Conservation (phyloP, 2,329 filamentous ascomycete genomes). For the Phaeophleospora eucalypticola region DNA sequence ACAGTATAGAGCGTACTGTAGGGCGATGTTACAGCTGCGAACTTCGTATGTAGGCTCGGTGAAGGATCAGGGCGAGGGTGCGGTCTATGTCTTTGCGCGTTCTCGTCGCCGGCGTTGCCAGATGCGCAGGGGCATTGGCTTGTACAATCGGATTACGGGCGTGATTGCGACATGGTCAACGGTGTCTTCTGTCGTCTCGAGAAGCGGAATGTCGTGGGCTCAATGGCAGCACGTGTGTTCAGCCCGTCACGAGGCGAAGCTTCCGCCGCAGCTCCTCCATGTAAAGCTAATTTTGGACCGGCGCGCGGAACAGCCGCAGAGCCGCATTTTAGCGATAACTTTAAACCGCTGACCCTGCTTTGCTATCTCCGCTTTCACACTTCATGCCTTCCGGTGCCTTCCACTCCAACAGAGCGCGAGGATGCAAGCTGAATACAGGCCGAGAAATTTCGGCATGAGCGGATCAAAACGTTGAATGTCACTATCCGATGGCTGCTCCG, state of each 20-base stretch:
- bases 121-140: slow-evolving; percentile 7
- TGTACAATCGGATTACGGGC: background rate
- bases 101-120: slow-evolving; percentile 7
- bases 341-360: background rate
- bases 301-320: background rate
- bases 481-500: no score
- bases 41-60: no score
- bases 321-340: background rate
- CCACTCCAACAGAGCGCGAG: no score
- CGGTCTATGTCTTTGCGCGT: slow-evolving; percentile 9
- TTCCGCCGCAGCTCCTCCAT: background rate
- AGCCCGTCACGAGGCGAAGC: no score
- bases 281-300: background rate
- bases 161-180: background rate
- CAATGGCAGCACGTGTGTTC: no score
- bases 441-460: no score
- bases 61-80: no score
- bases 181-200: no score
- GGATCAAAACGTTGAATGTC: no score
- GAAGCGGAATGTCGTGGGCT: no score
- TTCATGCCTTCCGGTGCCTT: background rate
- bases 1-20: background rate
- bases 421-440: no score
- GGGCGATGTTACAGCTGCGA: no score
- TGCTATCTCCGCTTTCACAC: background rate